Base-by-base conservation (phyloP, 768 basidiomycete genomes). In the Psilocybe azurescens region DNA sequence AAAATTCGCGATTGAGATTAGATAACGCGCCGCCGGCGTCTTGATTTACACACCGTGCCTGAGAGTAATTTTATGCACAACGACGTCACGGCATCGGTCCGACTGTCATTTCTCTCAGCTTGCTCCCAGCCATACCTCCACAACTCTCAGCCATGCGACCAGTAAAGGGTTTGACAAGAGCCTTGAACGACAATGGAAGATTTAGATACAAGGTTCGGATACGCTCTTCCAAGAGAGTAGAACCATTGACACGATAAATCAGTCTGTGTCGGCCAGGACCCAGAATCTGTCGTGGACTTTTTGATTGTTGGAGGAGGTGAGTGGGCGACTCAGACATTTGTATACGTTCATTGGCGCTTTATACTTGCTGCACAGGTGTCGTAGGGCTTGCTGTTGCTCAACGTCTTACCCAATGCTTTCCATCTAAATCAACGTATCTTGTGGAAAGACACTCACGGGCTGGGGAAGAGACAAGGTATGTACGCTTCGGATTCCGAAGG, bases 331-430 rank as follows among this genome's bases (percentile, higher is more conserved):
- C 7, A 9, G 28, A 46, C n/a, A 44, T 50, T 14, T 9, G 14
- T 18, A n/a, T 14, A 13, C 14, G 4, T 28, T 3, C 29, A 28
- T 11, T n/a, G 3, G 39, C 10, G 39, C 33, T 47, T 47, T 30
- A 46, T n/a, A 30, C 38, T 29, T 18, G 14, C 20, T 5, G 14
- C 30, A 9, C 60, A 92, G 90, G 94, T 58, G 88, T 92, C 0
- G 83, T 96, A 14, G 97, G 97, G 0, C 81, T 99, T 38, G 93
- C 95, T 0, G 84, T 97, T 53, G 93, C 94, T 0, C 88, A 91
- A 61, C 82, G 85, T 5, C 78, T 99, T 9, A 85, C 85, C 6
- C 81, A 83, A 38, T 78, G 78, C 9, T 90, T 90, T 67, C 87
- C 87, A 2, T 72, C 78, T 8, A 89, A 88, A 73, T 88, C 90